phyloP scores from a whole-genome alignment of 768 basidiomycete genomes.

The Leccinum subtestaceum region DNA sequence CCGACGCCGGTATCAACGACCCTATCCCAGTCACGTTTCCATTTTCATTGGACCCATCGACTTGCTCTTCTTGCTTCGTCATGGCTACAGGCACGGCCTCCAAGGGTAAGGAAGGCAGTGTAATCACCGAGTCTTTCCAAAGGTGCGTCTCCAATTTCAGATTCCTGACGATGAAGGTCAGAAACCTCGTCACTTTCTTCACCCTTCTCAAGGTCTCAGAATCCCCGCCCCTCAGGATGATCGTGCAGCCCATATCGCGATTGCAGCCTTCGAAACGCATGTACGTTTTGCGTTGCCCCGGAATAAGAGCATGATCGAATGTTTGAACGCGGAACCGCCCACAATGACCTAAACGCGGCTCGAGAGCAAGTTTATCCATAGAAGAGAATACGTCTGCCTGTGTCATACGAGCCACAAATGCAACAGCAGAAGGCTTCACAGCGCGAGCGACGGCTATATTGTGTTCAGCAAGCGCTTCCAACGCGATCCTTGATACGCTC shows the following conservation, averaged over 20 bases:
- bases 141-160: constrained; percentile 90
- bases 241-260: constrained; percentile 90
- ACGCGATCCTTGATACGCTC: constrained; percentile 84
- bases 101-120: constrained; percentile 60
- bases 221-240: constrained; percentile 86
- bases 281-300: constrained; percentile 91
- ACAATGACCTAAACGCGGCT: constrained; percentile 89
- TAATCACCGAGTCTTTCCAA: constrained; percentile 89
- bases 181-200: constrained; percentile 90
- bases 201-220: constrained; percentile 76
- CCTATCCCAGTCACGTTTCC: constrained; percentile 13
- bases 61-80: constrained; percentile 27
- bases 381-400: constrained; percentile 94
- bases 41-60: constrained; percentile 23
- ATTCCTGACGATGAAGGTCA: constrained; percentile 90
- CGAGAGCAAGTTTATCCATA: constrained; percentile 88
- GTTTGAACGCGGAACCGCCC: constrained; percentile 84
- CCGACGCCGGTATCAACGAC: constrained; percentile 19
- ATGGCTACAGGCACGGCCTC: constrained; percentile 57
- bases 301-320: constrained; percentile 90
- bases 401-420: constrained; percentile 89
- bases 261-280: constrained; percentile 98
- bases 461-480: constrained; percentile 80
- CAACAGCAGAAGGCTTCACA: constrained; percentile 85
- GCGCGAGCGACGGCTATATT: constrained; percentile 89